Conservation (phyloP, 305 asterid genomes). For the Plantago coronopus region DNA sequence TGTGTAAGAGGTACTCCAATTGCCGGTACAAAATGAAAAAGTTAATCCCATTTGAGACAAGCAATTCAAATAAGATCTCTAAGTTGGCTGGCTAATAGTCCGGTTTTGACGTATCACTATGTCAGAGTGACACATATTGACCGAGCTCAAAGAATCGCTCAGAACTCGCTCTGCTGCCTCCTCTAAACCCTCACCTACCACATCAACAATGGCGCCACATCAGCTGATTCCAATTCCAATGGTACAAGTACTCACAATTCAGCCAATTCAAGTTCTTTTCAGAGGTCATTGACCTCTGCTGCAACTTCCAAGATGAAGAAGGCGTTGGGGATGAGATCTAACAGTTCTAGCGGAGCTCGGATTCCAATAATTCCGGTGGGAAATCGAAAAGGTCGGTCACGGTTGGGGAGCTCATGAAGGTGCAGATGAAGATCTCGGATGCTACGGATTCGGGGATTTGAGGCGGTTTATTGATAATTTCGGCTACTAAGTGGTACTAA, state of each 20-base stretch:
- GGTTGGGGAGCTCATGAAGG: conserved; percentile 81
- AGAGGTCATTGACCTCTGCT: conserved; percentile 79
- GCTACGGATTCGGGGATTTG: conserved; percentile 73
- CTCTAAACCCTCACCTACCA: conserved; percentile 62
- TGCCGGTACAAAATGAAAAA: no score
- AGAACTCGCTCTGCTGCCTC: conserved; percentile 70
- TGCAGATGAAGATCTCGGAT: conserved; percentile 81
- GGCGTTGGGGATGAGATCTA: conserved; percentile 88
- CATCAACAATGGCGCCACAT: no score
- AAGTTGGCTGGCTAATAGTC: no score
- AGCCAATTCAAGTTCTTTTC: conserved; percentile 41
- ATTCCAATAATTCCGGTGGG: conserved; percentile 52
- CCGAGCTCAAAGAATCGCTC: no score
- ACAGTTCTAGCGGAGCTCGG: conserved; percentile 42
- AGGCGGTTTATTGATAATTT: conserved; percentile 81
- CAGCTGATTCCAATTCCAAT: no score
- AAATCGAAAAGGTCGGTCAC: conserved; percentile 73
- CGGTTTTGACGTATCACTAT: no score
- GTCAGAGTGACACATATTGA: no score
- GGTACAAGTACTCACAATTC: no score
- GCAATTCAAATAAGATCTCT: no score
- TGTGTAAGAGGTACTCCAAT: no score
- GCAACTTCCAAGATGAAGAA: conserved; percentile 98
- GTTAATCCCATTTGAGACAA: no score
- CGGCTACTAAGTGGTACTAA: conserved; percentile 99